These are phyloP conservation scores for Camelina hispida DNA, from an alignment of 345 rosid species.

Conservation along the genomic window DNA sequence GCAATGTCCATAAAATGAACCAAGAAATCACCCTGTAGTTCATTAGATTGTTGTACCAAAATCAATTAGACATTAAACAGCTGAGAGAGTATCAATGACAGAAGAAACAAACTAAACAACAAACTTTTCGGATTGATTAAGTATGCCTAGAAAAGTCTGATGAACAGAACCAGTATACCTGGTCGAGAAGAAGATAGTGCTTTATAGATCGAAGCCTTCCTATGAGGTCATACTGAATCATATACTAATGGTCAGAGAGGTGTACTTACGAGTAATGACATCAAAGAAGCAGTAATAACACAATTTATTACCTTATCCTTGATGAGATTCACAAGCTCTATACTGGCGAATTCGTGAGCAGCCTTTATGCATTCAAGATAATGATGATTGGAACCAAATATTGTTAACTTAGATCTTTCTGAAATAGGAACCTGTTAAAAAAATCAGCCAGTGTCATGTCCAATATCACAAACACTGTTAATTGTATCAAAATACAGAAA, in stretches of 20 bases:
- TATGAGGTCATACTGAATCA: slow-evolving; percentile 78
- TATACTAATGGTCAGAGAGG: slow-evolving; percentile 35
- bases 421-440: slow-evolving; percentile 72
- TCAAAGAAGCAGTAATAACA: slow-evolving; percentile 27
- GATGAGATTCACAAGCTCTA: slow-evolving; percentile 83
- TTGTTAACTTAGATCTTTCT: slow-evolving; percentile 79
- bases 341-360: slow-evolving; percentile 90
- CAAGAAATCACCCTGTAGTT: slow-evolving; percentile 88
- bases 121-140: slow-evolving; percentile 23
- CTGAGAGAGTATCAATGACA: slow-evolving; percentile 27
- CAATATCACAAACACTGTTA: slow-evolving; percentile 16
- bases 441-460: slow-evolving; percentile 18
- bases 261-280: background rate
- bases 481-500: slow-evolving; percentile 10
- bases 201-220: slow-evolving; percentile 92
- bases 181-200: slow-evolving; percentile 98
- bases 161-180: slow-evolving; percentile 58
- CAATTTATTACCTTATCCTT: slow-evolving; percentile 69
- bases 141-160: slow-evolving; percentile 16
- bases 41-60: slow-evolving; percentile 24
- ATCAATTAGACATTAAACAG: slow-evolving; percentile 5
- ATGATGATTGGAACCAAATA: slow-evolving; percentile 87
- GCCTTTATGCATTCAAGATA: slow-evolving; percentile 93
- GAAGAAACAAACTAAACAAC: background rate
- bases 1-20: slow-evolving; percentile 99